Percentiles rank a stretch among this genome's conserved stretches.
Conservation (phyloP, 768 basidiomycete species). For the Suillus subluteus region DNA sequence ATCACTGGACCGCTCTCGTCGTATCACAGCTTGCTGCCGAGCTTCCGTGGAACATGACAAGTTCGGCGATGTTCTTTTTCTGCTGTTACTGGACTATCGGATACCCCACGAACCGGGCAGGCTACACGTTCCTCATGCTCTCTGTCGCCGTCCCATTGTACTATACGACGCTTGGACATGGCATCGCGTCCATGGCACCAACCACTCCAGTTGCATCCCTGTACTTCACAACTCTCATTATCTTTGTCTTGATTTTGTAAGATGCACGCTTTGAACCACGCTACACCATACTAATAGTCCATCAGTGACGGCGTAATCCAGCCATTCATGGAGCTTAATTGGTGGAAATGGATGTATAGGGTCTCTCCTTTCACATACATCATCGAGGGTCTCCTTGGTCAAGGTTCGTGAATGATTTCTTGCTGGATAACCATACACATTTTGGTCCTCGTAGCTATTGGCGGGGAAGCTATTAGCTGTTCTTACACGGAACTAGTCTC, state of each 20-base stretch:
- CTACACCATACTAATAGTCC: not conserved
- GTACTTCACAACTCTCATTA: constrained; percentile 61
- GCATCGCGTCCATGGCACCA: constrained; percentile 62
- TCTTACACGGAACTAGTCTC: constrained; percentile 66
- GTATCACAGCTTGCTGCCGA: constrained; percentile 59
- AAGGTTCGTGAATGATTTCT: constrained; percentile 41
- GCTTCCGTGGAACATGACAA: constrained; percentile 63
- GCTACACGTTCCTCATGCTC: constrained; percentile 58
- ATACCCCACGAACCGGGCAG: constrained; percentile 53
- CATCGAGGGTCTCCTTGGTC: constrained; percentile 48
- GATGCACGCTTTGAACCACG: not conserved
- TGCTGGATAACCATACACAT: not conserved
- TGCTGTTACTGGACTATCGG: constrained; percentile 76
- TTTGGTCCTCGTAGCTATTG: constrained; percentile 29
- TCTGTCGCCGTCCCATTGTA: constrained; percentile 59
- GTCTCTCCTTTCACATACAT: constrained; percentile 59
- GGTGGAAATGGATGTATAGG: constrained; percentile 75
- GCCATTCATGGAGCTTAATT: constrained; percentile 60
- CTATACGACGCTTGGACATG: constrained; percentile 63
- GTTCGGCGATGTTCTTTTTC: constrained; percentile 60
- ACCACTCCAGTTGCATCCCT: constrained; percentile 62
- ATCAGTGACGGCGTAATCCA: constrained; percentile 65
- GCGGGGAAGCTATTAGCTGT: constrained; percentile 68
- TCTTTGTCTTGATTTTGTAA: constrained; percentile 62
- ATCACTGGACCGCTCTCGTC: constrained; percentile 62